Evolutionary conservation across 805 yeast species (phyloP).

Genomic region (Sungouiella blattae): DNA sequence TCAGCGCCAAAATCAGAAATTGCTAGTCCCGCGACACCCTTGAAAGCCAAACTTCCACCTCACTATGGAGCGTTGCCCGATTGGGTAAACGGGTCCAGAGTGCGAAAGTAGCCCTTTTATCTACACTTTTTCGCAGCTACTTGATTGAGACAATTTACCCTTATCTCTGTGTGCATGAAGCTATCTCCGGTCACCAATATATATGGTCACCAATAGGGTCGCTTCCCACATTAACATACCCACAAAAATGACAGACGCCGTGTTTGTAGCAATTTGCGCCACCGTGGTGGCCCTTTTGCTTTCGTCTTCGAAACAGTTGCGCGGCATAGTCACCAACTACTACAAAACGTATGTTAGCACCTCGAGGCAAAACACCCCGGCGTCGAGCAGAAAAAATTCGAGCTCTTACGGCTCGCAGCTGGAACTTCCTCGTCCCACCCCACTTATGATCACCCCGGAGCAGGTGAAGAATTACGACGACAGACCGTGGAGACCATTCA

Average conservation of each 20-base stretch:
- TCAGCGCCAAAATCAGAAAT: too few relatives aligned
- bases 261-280: constrained; percentile 9
- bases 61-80: too few relatives aligned
- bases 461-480: constrained; percentile 64
- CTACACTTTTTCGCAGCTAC: too few relatives aligned
- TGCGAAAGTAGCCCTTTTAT: too few relatives aligned
- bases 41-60: too few relatives aligned
- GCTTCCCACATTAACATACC: too few relatives aligned
- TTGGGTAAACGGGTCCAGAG: too few relatives aligned
- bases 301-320: constrained; percentile 6
- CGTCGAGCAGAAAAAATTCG: constrained; percentile 3
- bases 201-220: not conserved
- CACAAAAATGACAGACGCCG: constrained; percentile 3
- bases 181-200: not conserved
- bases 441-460: constrained; percentile 63
- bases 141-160: constrained; percentile 1
- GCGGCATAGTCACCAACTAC: not conserved
- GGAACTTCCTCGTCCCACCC: constrained; percentile 46
- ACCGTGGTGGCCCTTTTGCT: constrained; percentile 4
- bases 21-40: too few relatives aligned
- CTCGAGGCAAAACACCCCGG: constrained; percentile 1
- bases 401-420: constrained; percentile 4
- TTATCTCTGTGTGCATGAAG: constrained; percentile 1
- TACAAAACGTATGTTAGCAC: not conserved
- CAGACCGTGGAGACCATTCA: constrained; percentile 77